Evolutionary conservation across 2,329 filamentous ascomycete genomes (phyloP).

Genomic region (Scytalidium sp.): DNA sequence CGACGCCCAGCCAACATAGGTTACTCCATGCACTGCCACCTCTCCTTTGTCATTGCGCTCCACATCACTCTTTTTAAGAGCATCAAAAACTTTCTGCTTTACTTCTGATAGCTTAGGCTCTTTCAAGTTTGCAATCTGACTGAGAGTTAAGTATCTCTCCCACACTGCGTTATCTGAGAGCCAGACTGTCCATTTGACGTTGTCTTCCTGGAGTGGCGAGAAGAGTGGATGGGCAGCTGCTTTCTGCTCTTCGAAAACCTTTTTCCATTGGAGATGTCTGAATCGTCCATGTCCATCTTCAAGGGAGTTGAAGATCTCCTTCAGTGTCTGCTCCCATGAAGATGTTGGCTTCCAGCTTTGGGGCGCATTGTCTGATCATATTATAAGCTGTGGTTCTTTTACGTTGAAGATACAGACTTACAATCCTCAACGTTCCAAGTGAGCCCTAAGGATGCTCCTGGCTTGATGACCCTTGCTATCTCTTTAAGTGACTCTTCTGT

Average conservation of each 20-base stretch:
- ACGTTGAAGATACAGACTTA: conserved; percentile 30
- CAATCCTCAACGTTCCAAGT: conserved; percentile 77
- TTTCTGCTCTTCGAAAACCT: conserved; percentile 60
- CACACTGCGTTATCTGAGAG: conserved; percentile 58
- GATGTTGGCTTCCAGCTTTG: conserved; percentile 51
- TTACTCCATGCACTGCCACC: conserved; percentile 61
- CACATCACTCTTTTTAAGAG: conserved; percentile 49
- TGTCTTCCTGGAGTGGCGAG: conserved; percentile 55
- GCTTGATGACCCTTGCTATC: conserved; percentile 64
- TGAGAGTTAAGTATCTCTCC: conserved; percentile 63
- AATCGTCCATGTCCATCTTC: conserved; percentile 63
- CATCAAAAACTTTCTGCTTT: conserved; percentile 49
- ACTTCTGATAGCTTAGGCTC: conserved; percentile 47
- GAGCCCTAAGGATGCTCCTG: conserved; percentile 57
- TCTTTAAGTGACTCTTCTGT: conserved; percentile 59
- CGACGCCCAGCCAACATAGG: conserved; percentile 60
- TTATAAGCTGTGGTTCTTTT: conserved; percentile 6
- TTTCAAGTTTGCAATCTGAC: conserved; percentile 61
- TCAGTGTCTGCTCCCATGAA: conserved; percentile 59
- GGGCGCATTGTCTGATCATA: conserved; percentile 59
- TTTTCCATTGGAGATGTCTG: conserved; percentile 60
- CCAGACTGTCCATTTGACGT: conserved; percentile 55
- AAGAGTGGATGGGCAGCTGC: conserved; percentile 46
- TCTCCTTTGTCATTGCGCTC: conserved; percentile 59
- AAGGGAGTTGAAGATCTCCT: conserved; percentile 53